phyloP scores from a whole-genome alignment of 1,284 basidiomycete genomes.

The Irpex sp. region DNA sequence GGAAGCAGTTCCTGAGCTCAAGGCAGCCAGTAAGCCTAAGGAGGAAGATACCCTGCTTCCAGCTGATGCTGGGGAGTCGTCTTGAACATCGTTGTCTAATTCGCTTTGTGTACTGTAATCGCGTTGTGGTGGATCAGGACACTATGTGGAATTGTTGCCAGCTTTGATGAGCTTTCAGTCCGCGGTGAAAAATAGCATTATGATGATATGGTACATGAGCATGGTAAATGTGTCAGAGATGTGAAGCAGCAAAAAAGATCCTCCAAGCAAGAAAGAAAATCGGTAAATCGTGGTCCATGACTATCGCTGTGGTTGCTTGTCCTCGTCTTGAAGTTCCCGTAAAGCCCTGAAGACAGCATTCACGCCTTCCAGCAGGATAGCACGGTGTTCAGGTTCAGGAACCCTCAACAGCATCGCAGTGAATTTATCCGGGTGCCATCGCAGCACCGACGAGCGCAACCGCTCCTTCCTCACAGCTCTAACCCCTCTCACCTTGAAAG shows the following conservation, averaged over 20 bases:
- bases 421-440: constrained; percentile 77
- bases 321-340: constrained; percentile 27
- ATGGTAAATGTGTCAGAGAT: neutral
- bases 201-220: neutral
- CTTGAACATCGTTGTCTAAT: neutral
- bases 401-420: constrained; percentile 47
- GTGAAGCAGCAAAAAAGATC: neutral
- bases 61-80: neutral
- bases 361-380: constrained; percentile 42
- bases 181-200: too few species aligned
- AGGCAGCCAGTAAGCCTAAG: neutral
- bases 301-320: constrained; percentile 9
- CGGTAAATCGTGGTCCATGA: neutral
- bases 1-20: neutral
- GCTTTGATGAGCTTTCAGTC: too few species aligned
- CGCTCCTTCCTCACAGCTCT: constrained; percentile 44
- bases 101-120: too few species aligned
- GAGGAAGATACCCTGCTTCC: neutral
- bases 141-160: too few species aligned
- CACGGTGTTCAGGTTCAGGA: constrained; percentile 43
- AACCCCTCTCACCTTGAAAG: constrained; percentile 38
- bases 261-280: neutral
- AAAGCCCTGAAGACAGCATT: constrained; percentile 31
- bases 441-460: constrained; percentile 54
- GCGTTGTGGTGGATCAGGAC: too few species aligned